Percentiles rank a stretch among this genome's conserved stretches.
Conservation (phyloP, 2,329 filamentous ascomycete species). For the Clonostachys solani region DNA sequence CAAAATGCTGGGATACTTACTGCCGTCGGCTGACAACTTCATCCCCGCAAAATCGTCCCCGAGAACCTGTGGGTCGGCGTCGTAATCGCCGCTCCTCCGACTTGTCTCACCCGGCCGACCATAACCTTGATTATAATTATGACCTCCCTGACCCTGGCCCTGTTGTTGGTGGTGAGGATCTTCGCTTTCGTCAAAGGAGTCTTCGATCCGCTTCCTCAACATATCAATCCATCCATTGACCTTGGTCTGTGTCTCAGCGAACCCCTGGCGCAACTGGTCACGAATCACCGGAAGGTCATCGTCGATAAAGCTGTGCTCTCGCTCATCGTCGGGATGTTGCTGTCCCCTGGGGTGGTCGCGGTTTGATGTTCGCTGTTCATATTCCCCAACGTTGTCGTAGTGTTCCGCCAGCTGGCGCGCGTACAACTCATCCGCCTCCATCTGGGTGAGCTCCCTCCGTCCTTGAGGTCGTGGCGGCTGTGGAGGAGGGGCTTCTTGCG, state of each 20-base stretch:
- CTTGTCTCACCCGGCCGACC: conserved; percentile 56
- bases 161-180: conserved; percentile 20
- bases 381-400: conserved; percentile 63
- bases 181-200: conserved; percentile 73
- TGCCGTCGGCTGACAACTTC: conserved; percentile 57
- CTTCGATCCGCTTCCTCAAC: conserved; percentile 90
- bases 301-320: conserved; percentile 88
- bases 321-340: conserved; percentile 46
- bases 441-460: conserved; percentile 64
- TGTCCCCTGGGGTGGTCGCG: conserved; percentile 14
- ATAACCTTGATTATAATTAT: conserved; percentile 1
- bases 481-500: conserved; percentile 59
- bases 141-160: conserved; percentile 6
- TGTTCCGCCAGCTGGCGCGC: conserved; percentile 91
- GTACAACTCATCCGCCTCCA: conserved; percentile 88
- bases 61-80: conserved; percentile 87
- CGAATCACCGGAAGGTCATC: conserved; percentile 92
- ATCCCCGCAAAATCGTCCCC: conserved; percentile 82
- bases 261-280: conserved; percentile 91
- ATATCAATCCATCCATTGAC: conserved; percentile 91
- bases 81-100: conserved; percentile 80
- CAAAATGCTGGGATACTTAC: conserved; percentile 33
- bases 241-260: conserved; percentile 87
- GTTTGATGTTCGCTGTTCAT: conserved; percentile 52
- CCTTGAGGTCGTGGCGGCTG: conserved; percentile 75